Evolutionary conservation across 495 filamentous ascomycete species (phyloP).

Genomic region (Penicillium coffeae): DNA sequence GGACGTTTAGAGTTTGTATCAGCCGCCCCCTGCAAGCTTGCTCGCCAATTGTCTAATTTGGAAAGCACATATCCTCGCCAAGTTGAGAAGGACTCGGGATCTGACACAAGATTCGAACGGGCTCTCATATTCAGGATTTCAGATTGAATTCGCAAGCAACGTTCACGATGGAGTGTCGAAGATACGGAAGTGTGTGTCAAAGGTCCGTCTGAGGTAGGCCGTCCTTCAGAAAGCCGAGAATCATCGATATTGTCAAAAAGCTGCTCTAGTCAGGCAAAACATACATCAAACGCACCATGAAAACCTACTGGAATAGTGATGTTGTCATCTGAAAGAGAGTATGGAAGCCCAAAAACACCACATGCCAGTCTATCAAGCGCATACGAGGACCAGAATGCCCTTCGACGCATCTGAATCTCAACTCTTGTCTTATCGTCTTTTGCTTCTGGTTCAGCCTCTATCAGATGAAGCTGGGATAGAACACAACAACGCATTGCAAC

Average conservation of each 20-base stretch:
- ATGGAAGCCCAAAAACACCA: conserved; percentile 21
- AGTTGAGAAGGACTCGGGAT: conserved; percentile 1
- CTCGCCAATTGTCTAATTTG: conserved; percentile 15
- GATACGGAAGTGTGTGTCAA: conserved; percentile 14
- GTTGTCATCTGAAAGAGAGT: conserved; percentile 17
- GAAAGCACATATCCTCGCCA: conserved; percentile 21
- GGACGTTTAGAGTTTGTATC: conserved; percentile 14
- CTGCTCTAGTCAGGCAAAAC: conserved; percentile 6
- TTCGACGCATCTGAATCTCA: conserved; percentile 18
- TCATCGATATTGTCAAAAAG: conserved; percentile 21
- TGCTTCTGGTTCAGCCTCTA: conserved; percentile 1
- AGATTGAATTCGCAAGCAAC: conserved; percentile 20
- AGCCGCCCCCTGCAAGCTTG: conserved; percentile 12
- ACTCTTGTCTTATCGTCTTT: conserved; percentile 3
- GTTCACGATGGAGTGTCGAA: conserved; percentile 18
- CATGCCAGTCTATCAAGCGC: conserved; percentile 21
- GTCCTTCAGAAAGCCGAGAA: no score
- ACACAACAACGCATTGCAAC: conserved; percentile 21
- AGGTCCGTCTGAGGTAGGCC: neutral
- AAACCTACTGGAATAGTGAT: conserved; percentile 15
- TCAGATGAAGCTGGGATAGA: conserved; percentile 14
- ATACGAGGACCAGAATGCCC: conserved; percentile 24
- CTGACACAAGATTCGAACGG: conserved; percentile 12
- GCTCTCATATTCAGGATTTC: conserved; percentile 18
- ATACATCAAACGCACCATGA: neutral